Base-by-base conservation (phyloP, 2,329 filamentous ascomycete genomes). In the Aspergillus sp. region DNA sequence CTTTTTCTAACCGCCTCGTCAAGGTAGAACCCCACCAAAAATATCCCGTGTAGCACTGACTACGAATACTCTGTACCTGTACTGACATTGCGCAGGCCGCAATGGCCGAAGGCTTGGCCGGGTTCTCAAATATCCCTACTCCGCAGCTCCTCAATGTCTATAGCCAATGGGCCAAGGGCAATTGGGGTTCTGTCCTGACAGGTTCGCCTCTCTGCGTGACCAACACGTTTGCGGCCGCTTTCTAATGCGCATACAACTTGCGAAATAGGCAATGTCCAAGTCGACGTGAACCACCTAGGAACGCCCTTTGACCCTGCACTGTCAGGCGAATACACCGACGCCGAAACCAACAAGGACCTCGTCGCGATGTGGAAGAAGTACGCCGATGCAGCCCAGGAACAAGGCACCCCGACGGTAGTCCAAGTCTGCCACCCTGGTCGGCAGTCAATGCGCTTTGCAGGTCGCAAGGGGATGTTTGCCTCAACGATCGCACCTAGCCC, bases 1-100 rank as follows among this genome's bases (percentile, higher is more conserved):
- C 74, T 0, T 67, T 87, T 3, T 81, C 81, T 3, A 87, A 87
- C 64, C 80, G 84, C 5, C 74, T 87, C 1, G 75, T 69, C 49
- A 80, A 80, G 68, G 71, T 73, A 57, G 14, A 49, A 17, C 9
- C 27, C 27, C 27, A 4, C 27, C 27, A 11, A 31, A 31, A 17
- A 35, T 7, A 37, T 8, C 37, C 37, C 17, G 12, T 12, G 5
- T 31, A 31, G 27, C 27, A 31, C 9, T 31, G 9, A 31, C 12
- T 25, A 5, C 5, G 8, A 39, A 9, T n/a, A 3, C 27, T 31
- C 27, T 31, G 27, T 31, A 12, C 23, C 33, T 3, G 14, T 41
- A 48, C 37, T 48, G 37, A 54, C 19, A 15, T 47, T 17, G 44
- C n/a, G 3, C 76, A 83, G 45, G 81, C 84, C 33, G 71, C 71